These are phyloP conservation scores for Colletotrichum limetticola DNA, from an alignment of 2,329 filamentous ascomycete species.

Conservation along the genomic window DNA sequence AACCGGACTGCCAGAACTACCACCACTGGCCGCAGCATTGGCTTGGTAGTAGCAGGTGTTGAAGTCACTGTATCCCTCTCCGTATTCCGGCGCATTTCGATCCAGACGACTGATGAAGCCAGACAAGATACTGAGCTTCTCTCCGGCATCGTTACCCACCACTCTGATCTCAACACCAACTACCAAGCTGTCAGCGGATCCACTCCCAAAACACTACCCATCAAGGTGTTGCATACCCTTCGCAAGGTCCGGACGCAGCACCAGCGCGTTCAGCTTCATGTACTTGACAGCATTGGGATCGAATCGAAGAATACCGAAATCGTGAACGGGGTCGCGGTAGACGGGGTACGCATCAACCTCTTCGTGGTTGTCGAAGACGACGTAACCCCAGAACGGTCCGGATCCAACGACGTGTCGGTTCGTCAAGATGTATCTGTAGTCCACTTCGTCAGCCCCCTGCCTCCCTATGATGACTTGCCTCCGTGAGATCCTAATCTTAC, in stretches of 20 bases:
- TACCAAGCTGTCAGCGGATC: constrained; percentile 38
- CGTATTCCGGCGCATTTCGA: constrained; percentile 96
- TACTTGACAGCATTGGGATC: constrained; percentile 97
- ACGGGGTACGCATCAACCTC: constrained; percentile 95
- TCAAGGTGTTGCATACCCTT: constrained; percentile 55
- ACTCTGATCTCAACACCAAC: constrained; percentile 96
- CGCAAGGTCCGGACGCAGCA: constrained; percentile 86
- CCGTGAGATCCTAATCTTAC: constrained; percentile 54
- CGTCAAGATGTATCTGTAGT: constrained; percentile 77
- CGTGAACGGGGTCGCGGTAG: constrained; percentile 97
- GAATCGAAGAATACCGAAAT: constrained; percentile 97
- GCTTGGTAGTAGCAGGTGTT: constrained; percentile 97
- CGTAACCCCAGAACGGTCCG: constrained; percentile 97
- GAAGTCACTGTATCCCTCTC: constrained; percentile 98
- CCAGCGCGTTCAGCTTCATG: constrained; percentile 86
- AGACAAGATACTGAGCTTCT: constrained; percentile 97
- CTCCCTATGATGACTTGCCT: neutral
- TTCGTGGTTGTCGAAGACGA: constrained; percentile 98
- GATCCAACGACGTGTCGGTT: constrained; percentile 95
- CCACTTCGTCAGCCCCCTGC: neutral
- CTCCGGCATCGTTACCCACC: constrained; percentile 97
- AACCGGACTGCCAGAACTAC: constrained; percentile 97
- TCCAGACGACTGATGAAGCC: constrained; percentile 97
- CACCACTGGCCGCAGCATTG: constrained; percentile 94
- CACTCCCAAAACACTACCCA: constrained; percentile 18